Evolutionary conservation across 164 flowering plant species (phyloP).

Genomic region (Kingdonia uniflora): DNA sequence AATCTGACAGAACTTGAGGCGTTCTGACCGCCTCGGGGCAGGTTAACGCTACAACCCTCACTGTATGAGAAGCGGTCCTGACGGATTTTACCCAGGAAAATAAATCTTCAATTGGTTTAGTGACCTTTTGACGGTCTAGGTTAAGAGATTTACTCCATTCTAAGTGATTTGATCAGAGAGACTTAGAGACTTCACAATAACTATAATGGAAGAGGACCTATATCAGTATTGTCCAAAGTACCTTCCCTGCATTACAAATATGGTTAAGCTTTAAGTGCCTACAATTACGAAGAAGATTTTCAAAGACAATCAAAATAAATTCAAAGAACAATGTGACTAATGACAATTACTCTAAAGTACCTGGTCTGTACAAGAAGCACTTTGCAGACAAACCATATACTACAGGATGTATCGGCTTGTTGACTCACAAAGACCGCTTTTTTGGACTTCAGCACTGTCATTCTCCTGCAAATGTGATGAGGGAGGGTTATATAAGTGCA

Average conservation of each 20-base stretch:
- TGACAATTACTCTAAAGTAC: slow-evolving; percentile 17
- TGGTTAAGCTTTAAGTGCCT: too few relatives aligned
- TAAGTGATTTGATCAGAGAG: slow-evolving; percentile 7
- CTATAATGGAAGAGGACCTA: slow-evolving; percentile 17
- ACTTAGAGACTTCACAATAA: slow-evolving; percentile 1
- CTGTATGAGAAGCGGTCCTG: slow-evolving; percentile 18
- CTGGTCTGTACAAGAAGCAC: slow-evolving; percentile 50
- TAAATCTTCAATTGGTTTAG: slow-evolving; percentile 17
- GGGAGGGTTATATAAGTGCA: too few relatives aligned
- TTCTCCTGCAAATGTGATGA: slow-evolving; percentile 38
- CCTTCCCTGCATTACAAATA: slow-evolving; percentile 27
- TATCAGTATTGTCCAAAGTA: slow-evolving; percentile 15
- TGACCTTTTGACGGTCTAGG: slow-evolving; percentile 1
- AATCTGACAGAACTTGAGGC: neutral
- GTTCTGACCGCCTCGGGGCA: slow-evolving; percentile 6
- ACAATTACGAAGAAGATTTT: too few relatives aligned
- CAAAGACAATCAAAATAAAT: too few relatives aligned
- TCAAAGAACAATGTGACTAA: too few relatives aligned
- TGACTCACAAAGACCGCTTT: slow-evolving; percentile 53
- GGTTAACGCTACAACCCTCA: slow-evolving; percentile 1
- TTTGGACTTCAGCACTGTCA: slow-evolving; percentile 51
- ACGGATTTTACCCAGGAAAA: neutral
- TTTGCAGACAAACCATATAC: slow-evolving; percentile 71
- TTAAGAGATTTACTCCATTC: slow-evolving; percentile 9
- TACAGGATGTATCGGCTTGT: slow-evolving; percentile 50